Conservation (phyloP, 2,329 filamentous ascomycete species). For the Myriangium duriaei region DNA sequence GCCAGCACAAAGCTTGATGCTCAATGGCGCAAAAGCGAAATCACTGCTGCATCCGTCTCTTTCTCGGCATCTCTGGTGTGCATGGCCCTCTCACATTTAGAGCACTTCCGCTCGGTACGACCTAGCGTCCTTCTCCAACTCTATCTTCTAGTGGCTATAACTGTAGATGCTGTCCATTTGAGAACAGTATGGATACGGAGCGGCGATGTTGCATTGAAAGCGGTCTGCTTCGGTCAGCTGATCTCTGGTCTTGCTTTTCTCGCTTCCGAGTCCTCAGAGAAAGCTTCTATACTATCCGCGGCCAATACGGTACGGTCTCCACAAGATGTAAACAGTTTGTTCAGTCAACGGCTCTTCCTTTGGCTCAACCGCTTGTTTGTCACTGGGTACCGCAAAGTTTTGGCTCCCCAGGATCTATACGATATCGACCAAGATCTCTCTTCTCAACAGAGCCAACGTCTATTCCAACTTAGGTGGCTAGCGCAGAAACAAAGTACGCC, state of each 20-base stretch:
- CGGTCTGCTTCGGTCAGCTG: slow-evolving; percentile 14
- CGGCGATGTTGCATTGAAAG: slow-evolving; percentile 12
- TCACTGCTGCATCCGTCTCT: slow-evolving; percentile 17
- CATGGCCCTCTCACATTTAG: slow-evolving; percentile 16
- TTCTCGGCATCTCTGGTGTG: slow-evolving; percentile 16
- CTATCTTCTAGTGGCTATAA: slow-evolving; percentile 18
- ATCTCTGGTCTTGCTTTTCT: slow-evolving; percentile 16
- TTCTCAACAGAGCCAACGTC: slow-evolving; percentile 13
- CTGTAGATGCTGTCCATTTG: slow-evolving; percentile 18
- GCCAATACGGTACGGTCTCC: slow-evolving; percentile 17
- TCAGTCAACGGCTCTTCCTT: slow-evolving; percentile 24
- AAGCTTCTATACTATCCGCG: slow-evolving; percentile 16
- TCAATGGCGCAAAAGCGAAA: slow-evolving; percentile 13
- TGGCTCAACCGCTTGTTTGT: slow-evolving; percentile 27
- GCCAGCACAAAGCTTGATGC: slow-evolving; percentile 10
- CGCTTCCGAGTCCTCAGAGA: slow-evolving; percentile 19
- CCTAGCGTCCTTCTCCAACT: slow-evolving; percentile 21
- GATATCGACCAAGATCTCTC: slow-evolving; percentile 18
- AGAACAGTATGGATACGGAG: slow-evolving; percentile 18
- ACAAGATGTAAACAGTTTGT: slow-evolving; percentile 26
- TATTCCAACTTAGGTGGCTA: slow-evolving; percentile 15
- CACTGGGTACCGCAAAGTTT: slow-evolving; percentile 16
- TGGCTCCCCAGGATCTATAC: slow-evolving; percentile 17
- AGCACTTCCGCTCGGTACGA: slow-evolving; percentile 18
- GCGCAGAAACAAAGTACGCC: slow-evolving; percentile 8